Conservation (phyloP, 2,329 filamentous ascomycete genomes). For the Curvularia spicifera region DNA sequence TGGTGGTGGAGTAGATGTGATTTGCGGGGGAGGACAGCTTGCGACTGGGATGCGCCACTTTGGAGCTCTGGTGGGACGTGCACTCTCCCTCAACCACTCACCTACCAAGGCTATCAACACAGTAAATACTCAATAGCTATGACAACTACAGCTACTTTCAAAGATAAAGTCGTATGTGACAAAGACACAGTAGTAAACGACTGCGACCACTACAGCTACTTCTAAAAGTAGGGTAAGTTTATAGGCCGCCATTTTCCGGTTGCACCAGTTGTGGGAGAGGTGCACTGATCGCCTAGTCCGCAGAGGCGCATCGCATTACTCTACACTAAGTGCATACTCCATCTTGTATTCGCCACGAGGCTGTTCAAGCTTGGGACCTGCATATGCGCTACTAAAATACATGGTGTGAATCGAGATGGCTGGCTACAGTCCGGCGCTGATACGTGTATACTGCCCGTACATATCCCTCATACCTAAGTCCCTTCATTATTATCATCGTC, state of each 20-base stretch:
- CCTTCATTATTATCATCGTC: not conserved
- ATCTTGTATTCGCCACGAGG: not conserved
- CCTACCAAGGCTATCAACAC: too few relatives aligned
- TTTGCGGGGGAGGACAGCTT: conserved; percentile 19
- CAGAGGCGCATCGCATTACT: not conserved
- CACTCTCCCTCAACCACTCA: not conserved
- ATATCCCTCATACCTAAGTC: too few relatives aligned
- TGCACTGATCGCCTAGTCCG: not conserved
- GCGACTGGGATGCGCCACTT: conserved; percentile 12
- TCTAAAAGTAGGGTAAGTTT: too few relatives aligned
- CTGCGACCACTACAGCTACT: too few relatives aligned
- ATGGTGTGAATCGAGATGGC: not conserved
- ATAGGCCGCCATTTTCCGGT: too few relatives aligned
- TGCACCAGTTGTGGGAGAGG: not conserved
- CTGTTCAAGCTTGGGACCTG: not conserved
- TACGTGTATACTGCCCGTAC: not conserved
- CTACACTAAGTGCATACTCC: not conserved
- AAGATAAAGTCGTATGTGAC: too few relatives aligned
- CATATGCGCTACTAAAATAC: not conserved
- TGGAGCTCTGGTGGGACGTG: conserved; percentile 10
- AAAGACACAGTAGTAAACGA: too few relatives aligned
- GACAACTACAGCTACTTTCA: too few relatives aligned
- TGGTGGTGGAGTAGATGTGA: conserved; percentile 1
- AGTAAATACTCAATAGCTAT: too few relatives aligned
- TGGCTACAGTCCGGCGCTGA: not conserved